Base-by-base conservation (phyloP, 495 filamentous ascomycete species). In the Tuber calosporum region DNA sequence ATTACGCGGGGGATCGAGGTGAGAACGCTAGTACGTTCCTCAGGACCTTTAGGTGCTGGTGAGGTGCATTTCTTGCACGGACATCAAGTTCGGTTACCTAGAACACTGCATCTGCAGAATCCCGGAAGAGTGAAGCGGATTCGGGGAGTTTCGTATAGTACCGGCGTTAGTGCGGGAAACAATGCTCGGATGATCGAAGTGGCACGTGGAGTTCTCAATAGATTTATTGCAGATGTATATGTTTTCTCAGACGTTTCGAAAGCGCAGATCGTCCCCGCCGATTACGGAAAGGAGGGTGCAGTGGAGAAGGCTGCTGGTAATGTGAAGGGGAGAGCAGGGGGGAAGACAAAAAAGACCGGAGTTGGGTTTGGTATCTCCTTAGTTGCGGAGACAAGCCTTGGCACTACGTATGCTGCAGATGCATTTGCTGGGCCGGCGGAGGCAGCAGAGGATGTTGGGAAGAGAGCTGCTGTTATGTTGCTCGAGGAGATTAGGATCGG, bases 131-230 rank as follows among this genome's bases (percentile, higher is more conserved):
- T 99, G 73, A 95, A 94, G 85, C 86, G 89, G 77, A 89, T 99
- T 70, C 88, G 96, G 71, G 95, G 95, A 68, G 94, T 98, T 2
- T 94, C 94, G 34, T 97, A 97, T 83, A 90, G 91, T 38, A 92
- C 91, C 4, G 95, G 95, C 38, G 92, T 97, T 1, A 89, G 90
- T 13, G 94, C 89, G 0, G 92, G 91, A 67, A 97, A 97, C 77
- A 99, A 98, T 82, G 91, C 92, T 69, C 87, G 95, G 69, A 95
- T 96, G 92, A 99, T 98, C 83, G 92, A 95, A 79, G 87, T 89
- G 36, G 92, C 93, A 66, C 86, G 95, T 79, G 93, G 92, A 22
- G 87, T 98, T 58, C 86, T 99, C 58, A 98, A 98, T 83, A 86
- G 90, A 30, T 86, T 98, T 70, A 87, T 91, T 22, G 87, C 89